phyloP scores from a whole-genome alignment of 805 yeast genomes.

The Cyberlindnera bimundalis region DNA sequence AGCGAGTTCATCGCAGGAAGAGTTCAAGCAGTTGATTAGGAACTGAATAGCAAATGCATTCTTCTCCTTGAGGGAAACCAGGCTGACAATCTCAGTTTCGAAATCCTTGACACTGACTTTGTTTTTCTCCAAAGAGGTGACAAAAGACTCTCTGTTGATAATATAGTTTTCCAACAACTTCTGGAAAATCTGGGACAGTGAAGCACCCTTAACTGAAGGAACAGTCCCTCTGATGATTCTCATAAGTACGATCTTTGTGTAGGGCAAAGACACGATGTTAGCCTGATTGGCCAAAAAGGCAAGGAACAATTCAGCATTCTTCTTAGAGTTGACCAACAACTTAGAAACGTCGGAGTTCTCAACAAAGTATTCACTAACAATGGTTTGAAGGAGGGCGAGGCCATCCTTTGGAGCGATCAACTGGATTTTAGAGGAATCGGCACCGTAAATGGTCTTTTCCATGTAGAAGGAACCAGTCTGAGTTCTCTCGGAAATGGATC shows the following conservation, averaged over 20 bases:
- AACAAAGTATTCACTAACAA: slow-evolving; percentile 44
- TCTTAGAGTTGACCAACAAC: slow-evolving; percentile 43
- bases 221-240: slow-evolving; percentile 39
- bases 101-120: slow-evolving; percentile 50
- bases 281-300: slow-evolving; percentile 74
- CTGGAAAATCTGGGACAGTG: slow-evolving; percentile 47
- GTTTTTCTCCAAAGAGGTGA: slow-evolving; percentile 39
- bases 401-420: slow-evolving; percentile 66
- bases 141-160: slow-evolving; percentile 43
- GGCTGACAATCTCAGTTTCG: slow-evolving; percentile 54
- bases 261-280: slow-evolving; percentile 45
- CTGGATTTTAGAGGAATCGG: slow-evolving; percentile 43
- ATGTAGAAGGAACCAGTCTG: slow-evolving; percentile 41
- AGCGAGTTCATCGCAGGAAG: slow-evolving; percentile 41
- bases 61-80: slow-evolving; percentile 62
- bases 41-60: slow-evolving; percentile 55
- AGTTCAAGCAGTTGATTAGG: slow-evolving; percentile 49
- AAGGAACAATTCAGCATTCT: slow-evolving; percentile 53
- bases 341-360: slow-evolving; percentile 47
- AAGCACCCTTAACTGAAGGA: slow-evolving; percentile 36
- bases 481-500: slow-evolving; percentile 35
- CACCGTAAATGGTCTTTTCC: slow-evolving; percentile 57
- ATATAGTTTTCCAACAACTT: slow-evolving; percentile 45
- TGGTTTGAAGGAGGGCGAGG: slow-evolving; percentile 36
- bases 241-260: slow-evolving; percentile 51